Base-by-base conservation (phyloP, 1,284 basidiomycete species). In the Melampsora larici-populina region DNA sequence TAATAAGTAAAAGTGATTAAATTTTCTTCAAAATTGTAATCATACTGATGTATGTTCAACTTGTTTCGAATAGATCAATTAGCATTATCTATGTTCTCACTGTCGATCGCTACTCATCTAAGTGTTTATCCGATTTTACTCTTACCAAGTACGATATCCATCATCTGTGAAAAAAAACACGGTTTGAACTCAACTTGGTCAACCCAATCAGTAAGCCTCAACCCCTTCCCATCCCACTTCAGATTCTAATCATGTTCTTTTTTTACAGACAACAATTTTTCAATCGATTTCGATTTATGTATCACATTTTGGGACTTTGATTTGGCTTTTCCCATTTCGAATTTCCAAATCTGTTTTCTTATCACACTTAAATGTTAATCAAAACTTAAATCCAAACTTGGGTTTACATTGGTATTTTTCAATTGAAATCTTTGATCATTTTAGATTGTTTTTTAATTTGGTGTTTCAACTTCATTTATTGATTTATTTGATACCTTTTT, bases 341-440 rank as follows among this genome's bases (percentile, higher is more conserved):
- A 81, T 92, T 29, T n/a, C 21, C 5, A 31, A 7, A 51, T 21
- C n/a, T 48, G 65, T 68, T 4, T 33, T 65, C n/a, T 51, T 62
- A 21, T 46, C 69, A 8, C 75, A 55, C 48, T 21, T 79, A 21
- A n/a, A 81, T 63, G 79, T 83, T 17, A 76, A 80, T 8, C 79
- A 81, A 31, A 80, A 83, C 43, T 79, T 98, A 74, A 93, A 93
- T 6, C 97, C 97, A 0, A 97, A 96, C 81, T 89, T 93, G 9
- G 96, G 96, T 2, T 86, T 98, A 51, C 94, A 93, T 90, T 99
- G 97, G 97, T 99, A 99, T 85, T 98, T 98, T 85, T 97, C 98
- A 85, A 97, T 94, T 17, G 95, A 99, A 84, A 98, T 98, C 91
- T 99, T 99, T 81, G 94, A 97, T 82, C 92, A 99, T 84, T 99